These are phyloP conservation scores for Tylopilus subfusipes DNA, from an alignment of 768 basidiomycete species.

Conservation along the genomic window DNA sequence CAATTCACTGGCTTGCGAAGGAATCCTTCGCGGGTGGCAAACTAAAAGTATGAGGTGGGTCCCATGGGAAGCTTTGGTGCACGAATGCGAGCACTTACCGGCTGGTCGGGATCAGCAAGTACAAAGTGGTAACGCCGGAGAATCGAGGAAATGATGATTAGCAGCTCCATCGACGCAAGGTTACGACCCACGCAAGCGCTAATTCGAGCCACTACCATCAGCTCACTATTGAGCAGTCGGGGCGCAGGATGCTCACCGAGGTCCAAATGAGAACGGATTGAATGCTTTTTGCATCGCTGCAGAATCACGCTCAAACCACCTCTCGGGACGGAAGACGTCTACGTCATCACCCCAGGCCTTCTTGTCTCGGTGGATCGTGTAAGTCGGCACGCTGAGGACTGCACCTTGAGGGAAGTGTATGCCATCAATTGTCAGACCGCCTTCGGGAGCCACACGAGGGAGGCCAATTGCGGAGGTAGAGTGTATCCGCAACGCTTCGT, in stretches of 20 bases:
- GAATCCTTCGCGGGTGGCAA: slow-evolving; percentile 82
- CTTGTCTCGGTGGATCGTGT: slow-evolving; percentile 74
- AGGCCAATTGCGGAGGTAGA: slow-evolving; percentile 83
- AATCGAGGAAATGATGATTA: slow-evolving; percentile 79
- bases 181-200: slow-evolving; percentile 86
- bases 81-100: slow-evolving; percentile 38
- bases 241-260: slow-evolving; percentile 43
- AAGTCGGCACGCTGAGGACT: slow-evolving; percentile 76
- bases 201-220: background rate
- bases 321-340: slow-evolving; percentile 72
- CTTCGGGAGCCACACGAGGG: slow-evolving; percentile 72
- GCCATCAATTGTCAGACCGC: slow-evolving; percentile 55
- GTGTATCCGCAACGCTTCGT: slow-evolving; percentile 82
- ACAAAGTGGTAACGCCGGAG: slow-evolving; percentile 74
- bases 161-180: slow-evolving; percentile 73
- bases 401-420: slow-evolving; percentile 72
- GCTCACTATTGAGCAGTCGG: background rate
- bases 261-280: slow-evolving; percentile 84
- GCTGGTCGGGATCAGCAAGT: slow-evolving; percentile 53
- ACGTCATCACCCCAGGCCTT: slow-evolving; percentile 76
- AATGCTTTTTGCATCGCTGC: slow-evolving; percentile 65
- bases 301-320: slow-evolving; percentile 76
- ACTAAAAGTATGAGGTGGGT: slow-evolving; percentile 34
- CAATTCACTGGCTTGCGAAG: slow-evolving; percentile 78
- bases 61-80: slow-evolving; percentile 3